Percentiles rank a stretch among this genome's conserved stretches.
Evolutionary conservation across 805 yeast genomes (phyloP).

Genomic region (Myxozyma mucilagina): DNA sequence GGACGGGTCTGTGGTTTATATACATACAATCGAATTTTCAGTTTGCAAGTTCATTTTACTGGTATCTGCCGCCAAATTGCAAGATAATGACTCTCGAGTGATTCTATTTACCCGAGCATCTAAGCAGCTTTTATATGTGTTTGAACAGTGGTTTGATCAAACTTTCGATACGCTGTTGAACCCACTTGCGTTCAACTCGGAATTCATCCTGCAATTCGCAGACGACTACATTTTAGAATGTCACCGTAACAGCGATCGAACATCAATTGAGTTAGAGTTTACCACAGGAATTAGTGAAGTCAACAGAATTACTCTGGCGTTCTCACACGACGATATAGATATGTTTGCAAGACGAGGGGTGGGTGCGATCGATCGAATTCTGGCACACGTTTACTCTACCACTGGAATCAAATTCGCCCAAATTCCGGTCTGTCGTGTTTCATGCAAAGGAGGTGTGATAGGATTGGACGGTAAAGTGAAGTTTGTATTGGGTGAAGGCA

Average conservation of each 20-base stretch:
- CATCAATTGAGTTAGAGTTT: slow-evolving; percentile 15
- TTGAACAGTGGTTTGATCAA: slow-evolving; percentile 19
- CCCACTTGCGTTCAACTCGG: neutral
- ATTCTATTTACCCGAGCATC: slow-evolving; percentile 13
- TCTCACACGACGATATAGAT: slow-evolving; percentile 9
- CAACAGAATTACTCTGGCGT: slow-evolving; percentile 8
- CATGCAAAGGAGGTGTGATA: slow-evolving; percentile 14
- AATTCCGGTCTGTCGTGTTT: slow-evolving; percentile 1
- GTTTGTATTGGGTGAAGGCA: neutral
- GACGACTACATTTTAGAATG: slow-evolving; percentile 8
- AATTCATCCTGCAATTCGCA: slow-evolving; percentile 4
- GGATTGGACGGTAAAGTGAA: slow-evolving; percentile 20
- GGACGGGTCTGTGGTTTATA: neutral
- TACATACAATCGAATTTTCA: slow-evolving; percentile 7
- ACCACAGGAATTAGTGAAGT: neutral
- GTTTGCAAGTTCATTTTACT: slow-evolving; percentile 10
- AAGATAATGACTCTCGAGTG: neutral
- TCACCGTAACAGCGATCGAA: neutral
- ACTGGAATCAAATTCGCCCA: slow-evolving; percentile 11
- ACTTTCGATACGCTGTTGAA: slow-evolving; percentile 14
- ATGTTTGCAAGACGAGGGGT: neutral
- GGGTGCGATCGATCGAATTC: neutral
- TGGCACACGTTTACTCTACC: slow-evolving; percentile 1
- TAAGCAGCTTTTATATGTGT: slow-evolving; percentile 7
- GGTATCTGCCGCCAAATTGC: neutral